These are phyloP conservation scores for Camelina hispida DNA, from an alignment of 345 rosid species.

Conservation along the genomic window DNA sequence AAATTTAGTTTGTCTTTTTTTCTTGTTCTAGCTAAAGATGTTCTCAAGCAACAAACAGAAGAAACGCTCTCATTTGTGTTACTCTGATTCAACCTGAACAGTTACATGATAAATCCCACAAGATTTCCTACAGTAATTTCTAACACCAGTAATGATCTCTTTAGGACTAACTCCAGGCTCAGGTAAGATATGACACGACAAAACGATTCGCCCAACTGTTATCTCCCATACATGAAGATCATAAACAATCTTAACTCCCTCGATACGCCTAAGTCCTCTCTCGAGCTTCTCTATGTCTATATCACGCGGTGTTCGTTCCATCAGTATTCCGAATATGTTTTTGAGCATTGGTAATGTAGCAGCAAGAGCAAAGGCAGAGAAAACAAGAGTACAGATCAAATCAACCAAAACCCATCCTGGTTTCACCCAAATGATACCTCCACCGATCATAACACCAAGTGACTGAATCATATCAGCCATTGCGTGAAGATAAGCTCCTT, in stretches of 20 bases:
- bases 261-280: constrained; percentile 52
- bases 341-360: constrained; percentile 71
- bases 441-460: constrained; percentile 80
- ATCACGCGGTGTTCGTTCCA: constrained; percentile 73
- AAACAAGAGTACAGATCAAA: constrained; percentile 68
- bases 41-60: background rate
- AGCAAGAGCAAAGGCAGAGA: constrained; percentile 59
- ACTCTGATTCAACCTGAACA: constrained; percentile 66
- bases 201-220: constrained; percentile 64
- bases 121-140: constrained; percentile 58
- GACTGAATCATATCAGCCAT: constrained; percentile 81
- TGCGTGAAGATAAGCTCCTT: constrained; percentile 83
- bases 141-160: constrained; percentile 55
- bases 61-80: constrained; percentile 1
- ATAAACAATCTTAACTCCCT: constrained; percentile 61
- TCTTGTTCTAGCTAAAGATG: constrained; percentile 8
- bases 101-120: constrained; percentile 72
- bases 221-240: constrained; percentile 88
- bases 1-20: background rate
- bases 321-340: constrained; percentile 58
- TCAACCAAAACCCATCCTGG: constrained; percentile 73
- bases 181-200: constrained; percentile 72
- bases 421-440: constrained; percentile 67
- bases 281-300: constrained; percentile 53
- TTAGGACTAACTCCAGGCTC: constrained; percentile 56